Percentiles rank a stretch among this genome's conserved stretches.
These are phyloP conservation scores for Fusarium marasasianum DNA, from an alignment of 2,329 filamentous ascomycete genomes.

Conservation along the genomic window DNA sequence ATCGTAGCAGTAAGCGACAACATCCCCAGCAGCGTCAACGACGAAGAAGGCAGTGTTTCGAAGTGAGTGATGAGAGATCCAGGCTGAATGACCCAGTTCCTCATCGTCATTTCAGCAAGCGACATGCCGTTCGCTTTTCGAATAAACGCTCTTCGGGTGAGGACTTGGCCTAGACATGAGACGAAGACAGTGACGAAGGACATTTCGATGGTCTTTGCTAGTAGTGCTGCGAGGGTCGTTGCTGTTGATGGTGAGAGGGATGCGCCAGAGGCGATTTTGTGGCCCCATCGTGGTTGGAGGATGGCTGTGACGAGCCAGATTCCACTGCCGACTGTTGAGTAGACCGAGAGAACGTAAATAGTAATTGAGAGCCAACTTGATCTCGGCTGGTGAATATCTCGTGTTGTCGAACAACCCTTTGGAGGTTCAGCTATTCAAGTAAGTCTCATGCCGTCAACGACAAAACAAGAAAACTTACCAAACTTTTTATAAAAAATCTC, in stretches of 20 bases:
- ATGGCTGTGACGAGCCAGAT: slow-evolving; percentile 73
- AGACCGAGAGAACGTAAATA: slow-evolving; percentile 62
- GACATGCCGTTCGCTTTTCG: slow-evolving; percentile 71
- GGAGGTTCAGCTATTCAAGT: slow-evolving; percentile 42
- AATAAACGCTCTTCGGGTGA: slow-evolving; percentile 74
- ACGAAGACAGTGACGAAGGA: slow-evolving; percentile 83
- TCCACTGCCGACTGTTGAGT: slow-evolving; percentile 71
- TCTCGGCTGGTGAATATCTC: slow-evolving; percentile 45
- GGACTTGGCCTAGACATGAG: slow-evolving; percentile 76
- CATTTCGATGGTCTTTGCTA: slow-evolving; percentile 81
- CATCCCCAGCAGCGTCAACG: slow-evolving; percentile 69
- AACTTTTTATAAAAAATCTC: slow-evolving; percentile 47
- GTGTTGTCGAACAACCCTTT: slow-evolving; percentile 46
- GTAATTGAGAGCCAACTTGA: slow-evolving; percentile 61
- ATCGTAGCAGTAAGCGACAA: slow-evolving; percentile 72
- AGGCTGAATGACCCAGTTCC: slow-evolving; percentile 75
- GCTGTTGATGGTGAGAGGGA: slow-evolving; percentile 70
- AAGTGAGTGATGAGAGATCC: slow-evolving; percentile 77
- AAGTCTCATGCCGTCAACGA: not conserved
- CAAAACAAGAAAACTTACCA: slow-evolving; percentile 28
- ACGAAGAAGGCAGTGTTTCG: slow-evolving; percentile 71
- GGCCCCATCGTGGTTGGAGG: slow-evolving; percentile 69
- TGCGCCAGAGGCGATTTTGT: slow-evolving; percentile 61
- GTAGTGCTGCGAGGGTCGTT: slow-evolving; percentile 71
- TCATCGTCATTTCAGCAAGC: slow-evolving; percentile 81